Evolutionary conservation across 148 eudicot genomes (phyloP).

Genomic region (Limonium bicolor): DNA sequence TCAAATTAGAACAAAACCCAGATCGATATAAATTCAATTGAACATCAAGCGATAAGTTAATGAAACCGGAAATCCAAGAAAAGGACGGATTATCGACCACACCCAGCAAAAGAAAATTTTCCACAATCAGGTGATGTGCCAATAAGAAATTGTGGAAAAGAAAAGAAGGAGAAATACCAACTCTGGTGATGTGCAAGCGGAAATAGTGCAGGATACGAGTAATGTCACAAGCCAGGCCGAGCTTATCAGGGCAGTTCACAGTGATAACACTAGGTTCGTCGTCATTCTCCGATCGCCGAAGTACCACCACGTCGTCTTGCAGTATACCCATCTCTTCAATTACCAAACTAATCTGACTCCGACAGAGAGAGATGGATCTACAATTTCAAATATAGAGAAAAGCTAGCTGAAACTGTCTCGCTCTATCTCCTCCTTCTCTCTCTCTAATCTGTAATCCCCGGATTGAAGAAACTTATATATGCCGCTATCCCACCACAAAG

Average conservation of each 20-base stretch:
- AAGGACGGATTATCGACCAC: not conserved
- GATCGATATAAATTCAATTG: not conserved
- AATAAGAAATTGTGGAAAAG: not conserved
- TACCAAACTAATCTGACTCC: too few species aligned
- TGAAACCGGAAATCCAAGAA: not conserved
- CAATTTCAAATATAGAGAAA: too few species aligned
- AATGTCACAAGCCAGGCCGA: conserved; percentile 84
- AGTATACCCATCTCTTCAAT: conserved; percentile 49
- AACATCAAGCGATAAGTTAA: not conserved
- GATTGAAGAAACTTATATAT: too few species aligned
- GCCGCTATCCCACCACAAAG: too few species aligned
- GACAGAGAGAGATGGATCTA: too few species aligned
- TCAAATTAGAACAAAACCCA: conserved; percentile 1
- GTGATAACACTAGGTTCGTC: conserved; percentile 68
- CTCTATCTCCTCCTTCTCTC: too few species aligned
- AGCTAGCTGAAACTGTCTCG: too few species aligned
- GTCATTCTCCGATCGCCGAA: conserved; percentile 42
- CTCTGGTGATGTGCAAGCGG: conserved; percentile 44
- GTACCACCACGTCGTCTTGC: conserved; percentile 59
- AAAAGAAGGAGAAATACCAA: conserved; percentile 23
- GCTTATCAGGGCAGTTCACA: conserved; percentile 90
- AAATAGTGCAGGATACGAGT: conserved; percentile 69
- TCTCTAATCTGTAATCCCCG: too few species aligned
- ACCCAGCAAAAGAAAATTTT: not conserved
- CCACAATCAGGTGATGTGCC: not conserved